Conservation (phyloP, 768 basidiomycete genomes). For the Rhodotorula babjevae region DNA sequence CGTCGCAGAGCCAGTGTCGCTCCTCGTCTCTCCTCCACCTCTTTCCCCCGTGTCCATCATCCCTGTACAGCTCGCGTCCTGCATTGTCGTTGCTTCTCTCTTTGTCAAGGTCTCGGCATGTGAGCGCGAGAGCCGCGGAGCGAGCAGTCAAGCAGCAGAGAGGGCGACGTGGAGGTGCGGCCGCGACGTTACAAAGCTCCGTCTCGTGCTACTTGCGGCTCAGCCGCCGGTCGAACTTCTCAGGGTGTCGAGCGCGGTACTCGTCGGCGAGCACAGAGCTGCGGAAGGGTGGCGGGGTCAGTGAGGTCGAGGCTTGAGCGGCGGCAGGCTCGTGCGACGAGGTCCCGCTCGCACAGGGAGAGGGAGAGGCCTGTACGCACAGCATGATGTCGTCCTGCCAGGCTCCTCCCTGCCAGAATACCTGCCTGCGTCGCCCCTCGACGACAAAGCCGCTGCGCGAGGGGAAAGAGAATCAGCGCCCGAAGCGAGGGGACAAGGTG, state of each 20-base stretch:
- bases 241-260: neutral
- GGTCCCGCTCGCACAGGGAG: neutral
- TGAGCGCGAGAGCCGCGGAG: too few species aligned
- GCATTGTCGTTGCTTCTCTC: neutral
- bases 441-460: slow-evolving; percentile 16
- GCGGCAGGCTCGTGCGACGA: too few species aligned
- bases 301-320: too few species aligned
- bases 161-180: too few species aligned
- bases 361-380: neutral
- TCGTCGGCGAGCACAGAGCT: neutral
- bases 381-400: neutral
- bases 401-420: neutral
- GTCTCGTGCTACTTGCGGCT: too few species aligned
- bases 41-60: neutral
- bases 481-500: too few species aligned
- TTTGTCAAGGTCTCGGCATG: neutral
- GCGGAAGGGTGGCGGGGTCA: neutral
- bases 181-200: too few species aligned
- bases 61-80: neutral
- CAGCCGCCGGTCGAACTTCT: neutral
- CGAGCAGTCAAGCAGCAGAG: neutral
- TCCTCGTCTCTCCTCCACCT: neutral
- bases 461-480: neutral
- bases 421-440: neutral
- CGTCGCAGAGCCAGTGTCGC: too few species aligned